Base-by-base conservation (phyloP, 768 basidiomycete species). In the Coprinopsis sp. region DNA sequence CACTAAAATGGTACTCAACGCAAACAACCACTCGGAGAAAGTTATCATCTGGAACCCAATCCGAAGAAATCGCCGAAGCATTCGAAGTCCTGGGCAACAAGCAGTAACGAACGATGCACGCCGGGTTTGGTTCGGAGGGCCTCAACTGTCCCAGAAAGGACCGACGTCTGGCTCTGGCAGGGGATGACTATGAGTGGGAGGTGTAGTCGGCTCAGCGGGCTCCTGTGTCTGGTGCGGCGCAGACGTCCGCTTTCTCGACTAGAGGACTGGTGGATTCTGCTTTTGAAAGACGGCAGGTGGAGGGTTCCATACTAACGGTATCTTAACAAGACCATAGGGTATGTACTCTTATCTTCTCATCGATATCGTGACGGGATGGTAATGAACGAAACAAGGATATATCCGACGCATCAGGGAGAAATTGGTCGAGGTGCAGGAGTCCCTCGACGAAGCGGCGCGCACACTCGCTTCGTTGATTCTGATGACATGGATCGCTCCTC, bases 31-130 rank as follows among this genome's bases (percentile, higher is more conserved):
- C n/a, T n/a, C n/a, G n/a, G n/a, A n/a, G n/a, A n/a, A n/a, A n/a
- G n/a, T n/a, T n/a, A n/a, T n/a, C n/a, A n/a, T n/a, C n/a, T n/a
- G n/a, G n/a, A n/a, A 75, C 78, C 63, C 94, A 88, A 66, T 98
- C 98, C 67, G 94, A 99, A 70, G 81, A 94, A 77, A 91, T 97
- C 37, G 88, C 89, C 25, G 95, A 97, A 70, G 94, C 92, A 0
- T 98, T 95, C 57, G 95, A 98, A 62, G 93, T 95, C 24, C 81
- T 98, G 46, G 87, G 78, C 41, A 93, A 96, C 66, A 80, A 81
- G 64, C 73, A 91, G 60, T 91, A 91, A 58, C 84, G 90, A 19
- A 67, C 87, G 0, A 61, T 91, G 6, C 96, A 93, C 54, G 94
- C 95, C 64, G 91, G 95, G 55, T 84, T 93, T 46, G 95, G 95